These are phyloP conservation scores for Venturia oleaginea DNA, from an alignment of 2,329 filamentous ascomycete genomes.

Conservation along the genomic window DNA sequence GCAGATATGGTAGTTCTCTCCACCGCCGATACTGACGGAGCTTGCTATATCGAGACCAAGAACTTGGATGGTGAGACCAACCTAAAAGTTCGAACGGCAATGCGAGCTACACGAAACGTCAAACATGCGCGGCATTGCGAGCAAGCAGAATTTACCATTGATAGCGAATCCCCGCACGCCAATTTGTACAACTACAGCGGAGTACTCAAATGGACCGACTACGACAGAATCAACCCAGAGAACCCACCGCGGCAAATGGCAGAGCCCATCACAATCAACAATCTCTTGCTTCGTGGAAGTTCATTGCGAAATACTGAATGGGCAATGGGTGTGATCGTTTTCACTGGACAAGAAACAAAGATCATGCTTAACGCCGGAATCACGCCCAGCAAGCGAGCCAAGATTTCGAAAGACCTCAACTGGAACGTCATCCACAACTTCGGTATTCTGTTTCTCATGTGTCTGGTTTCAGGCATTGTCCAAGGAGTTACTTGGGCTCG, in stretches of 20 bases:
- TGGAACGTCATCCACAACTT: slow-evolving; percentile 98
- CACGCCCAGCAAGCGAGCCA: slow-evolving; percentile 86
- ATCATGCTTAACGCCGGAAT: slow-evolving; percentile 98
- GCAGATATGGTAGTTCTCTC: slow-evolving; percentile 88
- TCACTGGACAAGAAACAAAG: slow-evolving; percentile 93
- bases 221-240: slow-evolving; percentile 52
- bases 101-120: slow-evolving; percentile 73
- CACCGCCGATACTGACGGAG: slow-evolving; percentile 87
- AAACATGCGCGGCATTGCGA: slow-evolving; percentile 91
- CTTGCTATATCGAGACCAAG: slow-evolving; percentile 97
- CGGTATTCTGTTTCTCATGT: slow-evolving; percentile 79
- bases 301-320: slow-evolving; percentile 94
- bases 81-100: slow-evolving; percentile 83
- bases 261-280: slow-evolving; percentile 91
- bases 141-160: slow-evolving; percentile 73
- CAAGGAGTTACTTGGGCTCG: slow-evolving; percentile 76
- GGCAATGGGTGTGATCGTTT: slow-evolving; percentile 84
- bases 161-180: slow-evolving; percentile 83
- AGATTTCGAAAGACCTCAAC: slow-evolving; percentile 88
- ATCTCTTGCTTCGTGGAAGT: slow-evolving; percentile 84
- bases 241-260: slow-evolving; percentile 66
- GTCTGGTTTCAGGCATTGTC: slow-evolving; percentile 72
- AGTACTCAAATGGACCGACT: slow-evolving; percentile 78
- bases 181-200: slow-evolving; percentile 95
- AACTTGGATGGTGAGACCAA: slow-evolving; percentile 98